Conservation (phyloP, 768 basidiomycete species). For the Boletus rubroflammeus region DNA sequence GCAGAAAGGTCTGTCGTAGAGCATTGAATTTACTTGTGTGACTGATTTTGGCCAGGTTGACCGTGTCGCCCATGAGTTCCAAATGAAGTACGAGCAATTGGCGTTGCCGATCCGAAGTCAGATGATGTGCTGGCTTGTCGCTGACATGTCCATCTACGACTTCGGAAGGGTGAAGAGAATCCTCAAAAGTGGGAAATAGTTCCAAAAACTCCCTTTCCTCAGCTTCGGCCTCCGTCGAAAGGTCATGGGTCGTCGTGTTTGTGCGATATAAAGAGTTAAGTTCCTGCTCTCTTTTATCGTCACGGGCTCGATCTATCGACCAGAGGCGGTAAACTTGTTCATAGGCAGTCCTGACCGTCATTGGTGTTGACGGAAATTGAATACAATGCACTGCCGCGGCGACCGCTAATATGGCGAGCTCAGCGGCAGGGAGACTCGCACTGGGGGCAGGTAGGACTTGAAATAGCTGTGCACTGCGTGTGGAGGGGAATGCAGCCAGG, state of each 20-base stretch:
- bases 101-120: slow-evolving; percentile 23
- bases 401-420: slow-evolving; percentile 41
- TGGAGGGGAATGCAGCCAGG: slow-evolving; percentile 54
- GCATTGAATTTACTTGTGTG: slow-evolving; percentile 28
- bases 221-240: slow-evolving; percentile 62
- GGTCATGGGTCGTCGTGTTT: slow-evolving; percentile 49
- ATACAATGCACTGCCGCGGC: slow-evolving; percentile 35
- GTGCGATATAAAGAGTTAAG: slow-evolving; percentile 76
- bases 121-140: slow-evolving; percentile 27
- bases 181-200: slow-evolving; percentile 84
- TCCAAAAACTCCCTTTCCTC: slow-evolving; percentile 82
- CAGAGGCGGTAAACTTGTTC: slow-evolving; percentile 77
- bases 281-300: slow-evolving; percentile 57
- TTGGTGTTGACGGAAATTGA: slow-evolving; percentile 5
- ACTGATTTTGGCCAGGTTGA: not conserved
- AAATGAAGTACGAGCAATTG: slow-evolving; percentile 49
- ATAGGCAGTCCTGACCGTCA: slow-evolving; percentile 48
- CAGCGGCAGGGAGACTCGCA: slow-evolving; percentile 20
- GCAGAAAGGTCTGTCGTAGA: slow-evolving; percentile 34
- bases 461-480: slow-evolving; percentile 39
- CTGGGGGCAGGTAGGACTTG: slow-evolving; percentile 21
- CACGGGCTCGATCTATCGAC: slow-evolving; percentile 73
- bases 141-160: not conserved
- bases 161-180: slow-evolving; percentile 38
- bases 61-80: slow-evolving; percentile 32